phyloP scores from a whole-genome alignment of 331 rosid genomes.

The Rhamnella rubrinervis region DNA sequence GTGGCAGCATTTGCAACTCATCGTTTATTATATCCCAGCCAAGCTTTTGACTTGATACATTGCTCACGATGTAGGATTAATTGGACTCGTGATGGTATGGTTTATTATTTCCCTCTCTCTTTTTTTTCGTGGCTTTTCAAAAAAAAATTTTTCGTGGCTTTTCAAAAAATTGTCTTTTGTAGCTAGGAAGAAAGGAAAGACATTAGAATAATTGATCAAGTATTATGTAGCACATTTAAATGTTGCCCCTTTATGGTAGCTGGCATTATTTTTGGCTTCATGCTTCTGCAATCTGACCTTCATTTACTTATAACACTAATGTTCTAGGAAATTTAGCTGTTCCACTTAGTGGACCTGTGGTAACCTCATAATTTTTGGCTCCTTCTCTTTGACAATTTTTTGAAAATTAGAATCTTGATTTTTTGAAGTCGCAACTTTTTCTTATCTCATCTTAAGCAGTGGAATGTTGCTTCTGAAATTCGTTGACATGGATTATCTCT shows the following conservation, averaged over 20 bases:
- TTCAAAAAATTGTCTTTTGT: too few species aligned
- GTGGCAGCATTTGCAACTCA: conserved; percentile 84
- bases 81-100: conserved; percentile 93
- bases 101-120: conserved; percentile 13
- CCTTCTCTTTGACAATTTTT: neutral
- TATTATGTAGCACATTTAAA: neutral
- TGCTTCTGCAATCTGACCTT: neutral
- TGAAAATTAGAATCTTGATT: neutral
- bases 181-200: conserved; percentile 13
- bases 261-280: neutral
- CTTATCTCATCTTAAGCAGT: neutral
- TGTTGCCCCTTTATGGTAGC: neutral
- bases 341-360: neutral
- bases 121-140: too few species aligned
- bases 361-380: neutral
- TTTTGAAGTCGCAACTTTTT: too few species aligned
- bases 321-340: neutral
- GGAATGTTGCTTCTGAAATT: neutral
- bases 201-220: conserved; percentile 11
- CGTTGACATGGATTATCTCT: neutral
- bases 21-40: conserved; percentile 85
- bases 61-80: conserved; percentile 94
- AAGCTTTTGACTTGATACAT: conserved; percentile 94
- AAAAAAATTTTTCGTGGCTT: too few species aligned
- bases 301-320: too few species aligned